Base-by-base conservation (phyloP, 1,139 yeast genomes). In the Geotrichum restrictum region DNA sequence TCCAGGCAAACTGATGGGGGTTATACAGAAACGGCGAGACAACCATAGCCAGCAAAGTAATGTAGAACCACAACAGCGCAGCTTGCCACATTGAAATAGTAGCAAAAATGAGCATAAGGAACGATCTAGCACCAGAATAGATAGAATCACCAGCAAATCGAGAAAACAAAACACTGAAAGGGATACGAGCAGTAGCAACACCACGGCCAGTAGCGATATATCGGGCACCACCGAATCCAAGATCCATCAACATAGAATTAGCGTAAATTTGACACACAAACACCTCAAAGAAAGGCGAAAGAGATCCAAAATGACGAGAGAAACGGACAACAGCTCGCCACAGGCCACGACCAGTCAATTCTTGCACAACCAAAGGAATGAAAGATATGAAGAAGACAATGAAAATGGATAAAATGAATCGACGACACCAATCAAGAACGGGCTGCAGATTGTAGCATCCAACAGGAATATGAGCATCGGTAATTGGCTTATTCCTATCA, bases 121-220 rank as follows among this genome's bases (percentile, higher is more conserved):
- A 74, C 53, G 88, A 81, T 72, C 98, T 85, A 29, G 96, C 88
- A 70, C 99, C 99, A 81, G 89, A 81, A 71, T 93, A 93, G 69
- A 94, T 93, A 45, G 98, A 89, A 43, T 96, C 89, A 62, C 93
- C 95, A 57, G 98, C 98, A 74, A 94, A 93, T 73, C 98, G 86
- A 44, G 98, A 87, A 71, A 88, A 93, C 70, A 93, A 76, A 54
- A 93, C 94, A 45, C 96, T 85, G 76, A 94, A 93, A 61, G 98
- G 98, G 68, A 91, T 91, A 78, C 98, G 88, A 16, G 98, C 93
- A 60, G 98, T 93, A 41, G 98, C 98, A 69, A 93, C 89, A 73
- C 98, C 98, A 83, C 98, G 88, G 74, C 98, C 98, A 54, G 98
- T 93, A 55, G 98, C 89, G 69, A 93, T 93, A 77, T 93, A 93